phyloP scores from a whole-genome alignment of 768 basidiomycete genomes.

The Mycena indigotica region DNA sequence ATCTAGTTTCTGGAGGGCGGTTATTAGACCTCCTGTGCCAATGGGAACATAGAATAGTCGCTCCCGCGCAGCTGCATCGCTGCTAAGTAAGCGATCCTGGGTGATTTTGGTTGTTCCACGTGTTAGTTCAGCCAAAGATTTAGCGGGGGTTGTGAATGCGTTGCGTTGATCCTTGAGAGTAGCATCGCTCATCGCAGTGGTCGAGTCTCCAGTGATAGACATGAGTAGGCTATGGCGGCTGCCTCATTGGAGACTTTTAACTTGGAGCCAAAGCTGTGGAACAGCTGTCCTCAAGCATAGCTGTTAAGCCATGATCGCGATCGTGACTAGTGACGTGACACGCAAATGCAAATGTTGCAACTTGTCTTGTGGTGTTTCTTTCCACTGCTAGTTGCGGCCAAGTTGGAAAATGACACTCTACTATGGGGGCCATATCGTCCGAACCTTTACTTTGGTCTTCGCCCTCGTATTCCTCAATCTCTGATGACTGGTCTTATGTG shows the following conservation, averaged over 20 bases:
- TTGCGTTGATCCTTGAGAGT: slow-evolving; percentile 14
- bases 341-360: slow-evolving; percentile 41
- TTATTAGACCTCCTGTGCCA: slow-evolving; percentile 35
- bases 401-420: slow-evolving; percentile 53
- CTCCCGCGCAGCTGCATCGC: slow-evolving; percentile 55
- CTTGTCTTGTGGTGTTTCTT: slow-evolving; percentile 45
- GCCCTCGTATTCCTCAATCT: slow-evolving; percentile 84
- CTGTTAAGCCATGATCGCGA: too few relatives aligned
- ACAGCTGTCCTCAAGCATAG: too few relatives aligned
- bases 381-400: slow-evolving; percentile 42
- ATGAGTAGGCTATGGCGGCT: not conserved
- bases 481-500: slow-evolving; percentile 92
- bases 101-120: too few relatives aligned
- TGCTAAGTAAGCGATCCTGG: slow-evolving; percentile 29
- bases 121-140: too few relatives aligned
- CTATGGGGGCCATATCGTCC: slow-evolving; percentile 90
- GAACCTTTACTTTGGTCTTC: slow-evolving; percentile 92
- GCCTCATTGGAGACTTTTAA: too few relatives aligned
- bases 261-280: too few relatives aligned
- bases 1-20: slow-evolving; percentile 72
- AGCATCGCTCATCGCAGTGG: slow-evolving; percentile 13
- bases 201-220: slow-evolving; percentile 19
- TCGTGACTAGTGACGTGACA: slow-evolving; percentile 6
- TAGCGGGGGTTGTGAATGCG: not conserved
- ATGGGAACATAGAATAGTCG: slow-evolving; percentile 75